Evolutionary conservation across 306 rosid genomes (phyloP).

Genomic region (Alnus rubra): DNA sequence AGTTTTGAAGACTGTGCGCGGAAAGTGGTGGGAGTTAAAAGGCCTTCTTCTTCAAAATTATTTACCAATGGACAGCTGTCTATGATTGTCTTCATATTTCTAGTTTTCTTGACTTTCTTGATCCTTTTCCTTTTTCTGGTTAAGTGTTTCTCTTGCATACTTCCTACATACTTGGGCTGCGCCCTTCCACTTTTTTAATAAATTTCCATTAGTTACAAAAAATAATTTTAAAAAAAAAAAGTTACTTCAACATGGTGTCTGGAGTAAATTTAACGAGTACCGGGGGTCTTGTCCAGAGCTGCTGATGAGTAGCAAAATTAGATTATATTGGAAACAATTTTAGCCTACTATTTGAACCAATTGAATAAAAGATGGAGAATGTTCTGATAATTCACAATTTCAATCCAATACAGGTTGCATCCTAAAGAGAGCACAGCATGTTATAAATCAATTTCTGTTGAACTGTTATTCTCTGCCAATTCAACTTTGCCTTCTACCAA

Average conservation of each 20-base stretch:
- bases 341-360: neutral
- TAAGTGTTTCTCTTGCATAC: no score
- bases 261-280: neutral
- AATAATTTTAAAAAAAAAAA: no score
- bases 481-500: neutral
- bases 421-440: conserved; percentile 1
- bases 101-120: no score
- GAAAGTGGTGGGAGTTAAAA: no score
- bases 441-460: neutral
- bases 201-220: no score
- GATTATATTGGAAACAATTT: neutral
- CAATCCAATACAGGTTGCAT: neutral
- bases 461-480: neutral
- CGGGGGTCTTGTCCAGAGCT: neutral
- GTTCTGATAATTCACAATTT: neutral
- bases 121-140: no score
- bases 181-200: no score
- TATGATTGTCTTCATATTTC: no score
- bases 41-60: no score
- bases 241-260: neutral
- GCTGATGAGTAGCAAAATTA: neutral
- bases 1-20: no score
- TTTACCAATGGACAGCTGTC: no score
- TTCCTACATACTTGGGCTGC: no score
- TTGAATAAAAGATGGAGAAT: neutral